Evolutionary conservation across 805 yeast species (phyloP).

Genomic region (Candida gorgasii): DNA sequence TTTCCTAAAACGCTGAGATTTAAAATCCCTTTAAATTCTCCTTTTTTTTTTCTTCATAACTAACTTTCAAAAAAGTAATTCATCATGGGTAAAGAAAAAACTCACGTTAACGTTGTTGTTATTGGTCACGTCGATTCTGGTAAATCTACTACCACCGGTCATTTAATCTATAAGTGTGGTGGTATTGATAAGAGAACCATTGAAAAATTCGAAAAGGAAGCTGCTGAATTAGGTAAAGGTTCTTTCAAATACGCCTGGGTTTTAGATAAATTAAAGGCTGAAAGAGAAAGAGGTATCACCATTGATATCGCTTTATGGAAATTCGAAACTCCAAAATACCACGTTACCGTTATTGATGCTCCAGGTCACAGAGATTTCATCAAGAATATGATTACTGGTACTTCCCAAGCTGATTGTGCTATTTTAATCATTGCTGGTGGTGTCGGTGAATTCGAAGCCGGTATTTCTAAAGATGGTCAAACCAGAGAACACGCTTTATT

Average conservation of each 20-base stretch:
- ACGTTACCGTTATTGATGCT: too few species aligned
- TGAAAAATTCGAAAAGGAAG: conserved; percentile 79
- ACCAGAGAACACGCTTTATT: too few species aligned
- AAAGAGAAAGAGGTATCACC: conserved; percentile 96
- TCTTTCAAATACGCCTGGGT: conserved; percentile 45
- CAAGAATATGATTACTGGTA: conserved; percentile 95
- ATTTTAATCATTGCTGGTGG: conserved; percentile 77
- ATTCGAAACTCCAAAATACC: conserved; percentile 88
- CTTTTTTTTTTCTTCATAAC: conserved; percentile 3
- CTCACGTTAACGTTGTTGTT: conserved; percentile 99
- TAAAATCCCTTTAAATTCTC: conserved; percentile 9
- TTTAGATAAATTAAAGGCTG: conserved; percentile 84
- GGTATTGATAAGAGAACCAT: conserved; percentile 98
- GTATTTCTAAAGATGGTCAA: too few species aligned
- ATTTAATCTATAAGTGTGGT: conserved; percentile 99
- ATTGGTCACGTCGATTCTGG: conserved; percentile 99
- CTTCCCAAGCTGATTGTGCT: conserved; percentile 92
- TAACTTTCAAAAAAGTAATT: conserved; percentile 7
- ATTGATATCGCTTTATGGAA: conserved; percentile 91
- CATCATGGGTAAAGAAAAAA: conserved; percentile 85
- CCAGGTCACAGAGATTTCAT: conserved; percentile 97
- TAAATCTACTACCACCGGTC: conserved; percentile 96
- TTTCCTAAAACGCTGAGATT: conserved; percentile 1
- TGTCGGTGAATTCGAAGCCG: conserved; percentile 27
- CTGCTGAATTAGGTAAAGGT: conserved; percentile 96